phyloP scores from a whole-genome alignment of 139 green algal genomes.

The Chlorella vulgaris region DNA sequence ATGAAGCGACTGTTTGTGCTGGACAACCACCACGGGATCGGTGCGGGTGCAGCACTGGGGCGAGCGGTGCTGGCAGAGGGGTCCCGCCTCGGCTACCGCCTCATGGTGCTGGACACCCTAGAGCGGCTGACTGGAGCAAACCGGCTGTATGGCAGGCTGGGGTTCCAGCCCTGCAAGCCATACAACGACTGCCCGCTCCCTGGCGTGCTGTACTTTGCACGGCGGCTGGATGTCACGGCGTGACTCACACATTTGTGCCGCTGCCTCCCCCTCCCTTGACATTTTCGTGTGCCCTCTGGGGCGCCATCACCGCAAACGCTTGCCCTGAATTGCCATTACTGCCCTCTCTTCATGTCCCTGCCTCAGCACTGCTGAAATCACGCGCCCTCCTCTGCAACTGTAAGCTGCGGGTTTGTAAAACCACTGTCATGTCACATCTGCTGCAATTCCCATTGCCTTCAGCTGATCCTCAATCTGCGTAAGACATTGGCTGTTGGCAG shows the following conservation, averaged over 20 bases:
- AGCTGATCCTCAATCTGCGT: not conserved
- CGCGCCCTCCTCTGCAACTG: too few species aligned
- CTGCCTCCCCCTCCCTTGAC: not conserved
- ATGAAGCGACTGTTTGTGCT: conserved; percentile 50
- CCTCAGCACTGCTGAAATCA: too few species aligned
- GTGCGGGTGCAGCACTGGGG: conserved; percentile 25
- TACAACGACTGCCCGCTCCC: conserved; percentile 49
- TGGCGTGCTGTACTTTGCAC: conserved; percentile 44
- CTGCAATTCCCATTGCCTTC: not conserved
- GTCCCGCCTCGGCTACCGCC: conserved; percentile 15
- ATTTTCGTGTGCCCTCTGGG: not conserved
- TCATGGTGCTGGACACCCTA: conserved; percentile 47
- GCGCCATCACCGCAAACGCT: too few species aligned
- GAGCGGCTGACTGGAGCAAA: conserved; percentile 41
- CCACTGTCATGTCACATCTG: not conserved
- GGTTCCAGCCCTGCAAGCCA: conserved; percentile 33
- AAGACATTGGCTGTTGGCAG: not conserved
- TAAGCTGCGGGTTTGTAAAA: too few species aligned
- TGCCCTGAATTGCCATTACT: too few species aligned
- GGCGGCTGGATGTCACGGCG: conserved; percentile 4
- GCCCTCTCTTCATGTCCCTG: too few species aligned
- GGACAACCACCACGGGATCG: conserved; percentile 30
- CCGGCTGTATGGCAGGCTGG: conserved; percentile 29
- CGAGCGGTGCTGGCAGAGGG: conserved; percentile 11
- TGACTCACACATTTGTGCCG: not conserved